Conservation (phyloP, 495 filamentous ascomycete genomes). For the Daldinia loculata region DNA sequence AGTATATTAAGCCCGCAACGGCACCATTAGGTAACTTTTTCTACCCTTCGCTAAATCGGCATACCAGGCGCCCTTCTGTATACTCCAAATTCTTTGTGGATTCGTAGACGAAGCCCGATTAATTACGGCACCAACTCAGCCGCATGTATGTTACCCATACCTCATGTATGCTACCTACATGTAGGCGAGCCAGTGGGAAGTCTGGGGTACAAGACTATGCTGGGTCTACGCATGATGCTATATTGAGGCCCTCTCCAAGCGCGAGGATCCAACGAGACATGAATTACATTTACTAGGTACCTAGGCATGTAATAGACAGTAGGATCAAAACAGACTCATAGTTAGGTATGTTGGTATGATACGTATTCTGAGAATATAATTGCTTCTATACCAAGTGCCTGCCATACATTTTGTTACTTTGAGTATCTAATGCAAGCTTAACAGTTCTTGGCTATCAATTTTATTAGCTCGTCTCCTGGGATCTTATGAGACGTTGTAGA, state of each 20-base stretch:
- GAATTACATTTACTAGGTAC: background rate
- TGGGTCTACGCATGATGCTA: background rate
- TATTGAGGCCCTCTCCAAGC: background rate
- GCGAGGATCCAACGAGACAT: background rate
- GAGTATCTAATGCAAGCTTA: too few species aligned
- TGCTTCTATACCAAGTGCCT: too few species aligned
- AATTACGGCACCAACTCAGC: slow-evolving; percentile 5
- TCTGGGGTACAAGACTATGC: background rate
- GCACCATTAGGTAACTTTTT: slow-evolving; percentile 7
- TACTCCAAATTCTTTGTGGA: background rate
- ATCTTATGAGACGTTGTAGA: too few species aligned
- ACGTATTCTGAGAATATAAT: too few species aligned
- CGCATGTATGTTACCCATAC: slow-evolving; percentile 15
- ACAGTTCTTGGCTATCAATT: too few species aligned
- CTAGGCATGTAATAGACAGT: too few species aligned
- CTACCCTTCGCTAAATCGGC: too few species aligned
- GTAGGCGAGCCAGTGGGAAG: background rate
- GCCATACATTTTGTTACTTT: too few species aligned
- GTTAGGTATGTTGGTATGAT: too few species aligned
- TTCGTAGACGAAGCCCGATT: background rate
- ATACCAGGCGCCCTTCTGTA: background rate
- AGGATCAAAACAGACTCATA: too few species aligned
- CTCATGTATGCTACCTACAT: slow-evolving; percentile 16
- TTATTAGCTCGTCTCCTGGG: too few species aligned
- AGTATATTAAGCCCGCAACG: background rate